These are phyloP conservation scores for Gryganskiella cystojenkinii DNA, from an alignment of 192 early-diverging fungal species.

Conservation along the genomic window DNA sequence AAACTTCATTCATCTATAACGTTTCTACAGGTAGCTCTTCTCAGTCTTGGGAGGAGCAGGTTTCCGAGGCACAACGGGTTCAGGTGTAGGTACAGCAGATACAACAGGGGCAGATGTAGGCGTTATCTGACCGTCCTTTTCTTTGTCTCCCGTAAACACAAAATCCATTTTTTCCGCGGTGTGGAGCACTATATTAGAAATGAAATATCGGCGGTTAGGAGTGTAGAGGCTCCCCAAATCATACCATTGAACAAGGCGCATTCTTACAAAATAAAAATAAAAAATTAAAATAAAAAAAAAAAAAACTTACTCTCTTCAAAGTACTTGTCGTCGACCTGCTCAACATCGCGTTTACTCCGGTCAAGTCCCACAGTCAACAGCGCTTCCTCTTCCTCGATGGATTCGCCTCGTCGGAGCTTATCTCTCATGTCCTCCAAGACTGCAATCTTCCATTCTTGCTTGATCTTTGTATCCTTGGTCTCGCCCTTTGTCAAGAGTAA, in stretches of 20 bases:
- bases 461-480: slow-evolving; percentile 26
- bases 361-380: slow-evolving; percentile 32
- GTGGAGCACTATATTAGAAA: slow-evolving; percentile 18
- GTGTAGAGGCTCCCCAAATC: no score
- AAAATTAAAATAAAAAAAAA: background rate
- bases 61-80: slow-evolving; percentile 31
- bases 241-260: no score
- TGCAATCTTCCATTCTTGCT: slow-evolving; percentile 46
- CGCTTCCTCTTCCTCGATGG: slow-evolving; percentile 41
- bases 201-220: background rate
- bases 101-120: background rate
- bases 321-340: slow-evolving; percentile 47
- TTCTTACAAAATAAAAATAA: background rate
- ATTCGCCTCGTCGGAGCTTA: slow-evolving; percentile 40
- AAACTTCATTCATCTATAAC: no score
- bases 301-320: slow-evolving; percentile 48
- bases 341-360: slow-evolving; percentile 23
- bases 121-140: slow-evolving; percentile 7
- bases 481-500: slow-evolving; percentile 37
- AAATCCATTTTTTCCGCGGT: slow-evolving; percentile 45
- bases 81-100: slow-evolving; percentile 4
- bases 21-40: slow-evolving; percentile 40
- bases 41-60: slow-evolving; percentile 45
- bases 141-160: slow-evolving; percentile 24
- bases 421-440: slow-evolving; percentile 50